Evolutionary conservation across 805 yeast species (phyloP).

Genomic region (Wickerhamiella lipophila): DNA sequence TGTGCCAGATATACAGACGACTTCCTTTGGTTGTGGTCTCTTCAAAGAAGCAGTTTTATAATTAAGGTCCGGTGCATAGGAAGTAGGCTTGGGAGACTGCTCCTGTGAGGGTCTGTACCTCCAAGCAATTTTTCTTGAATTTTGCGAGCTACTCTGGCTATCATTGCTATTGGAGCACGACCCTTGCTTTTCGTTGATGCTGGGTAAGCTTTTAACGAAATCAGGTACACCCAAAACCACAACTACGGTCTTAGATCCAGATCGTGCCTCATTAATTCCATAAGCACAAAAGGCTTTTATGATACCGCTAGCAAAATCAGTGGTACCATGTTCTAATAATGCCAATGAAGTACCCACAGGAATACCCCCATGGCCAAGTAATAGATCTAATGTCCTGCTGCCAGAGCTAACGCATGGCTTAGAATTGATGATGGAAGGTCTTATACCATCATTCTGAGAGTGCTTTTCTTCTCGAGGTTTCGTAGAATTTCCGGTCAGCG

Average conservation of each 20-base stretch:
- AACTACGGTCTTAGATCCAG: slow-evolving; percentile 26
- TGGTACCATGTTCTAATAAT: slow-evolving; percentile 70
- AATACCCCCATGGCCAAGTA: slow-evolving; percentile 69
- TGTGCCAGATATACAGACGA: slow-evolving; percentile 3
- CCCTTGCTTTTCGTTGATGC: slow-evolving; percentile 36
- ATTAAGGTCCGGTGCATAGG: slow-evolving; percentile 20
- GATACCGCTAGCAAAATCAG: slow-evolving; percentile 69
- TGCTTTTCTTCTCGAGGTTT: background rate
- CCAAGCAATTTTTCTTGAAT: slow-evolving; percentile 64
- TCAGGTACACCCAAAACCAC: slow-evolving; percentile 20
- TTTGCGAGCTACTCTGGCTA: slow-evolving; percentile 41
- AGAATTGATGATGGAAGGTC: slow-evolving; percentile 68
- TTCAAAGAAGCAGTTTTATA: slow-evolving; percentile 16
- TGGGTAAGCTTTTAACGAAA: slow-evolving; percentile 31
- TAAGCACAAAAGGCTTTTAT: slow-evolving; percentile 61
- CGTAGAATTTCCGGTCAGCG: slow-evolving; percentile 6
- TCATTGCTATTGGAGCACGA: background rate
- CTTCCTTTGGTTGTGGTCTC: slow-evolving; percentile 14
- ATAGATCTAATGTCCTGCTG: slow-evolving; percentile 55
- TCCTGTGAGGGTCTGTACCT: slow-evolving; percentile 46
- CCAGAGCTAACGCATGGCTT: slow-evolving; percentile 74
- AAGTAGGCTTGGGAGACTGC: slow-evolving; percentile 16
- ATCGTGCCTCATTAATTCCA: slow-evolving; percentile 49
- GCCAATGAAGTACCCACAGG: slow-evolving; percentile 65
- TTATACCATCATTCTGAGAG: slow-evolving; percentile 43